Conservation (phyloP, 1,284 basidiomycete species). For the Trametes hirsuta region DNA sequence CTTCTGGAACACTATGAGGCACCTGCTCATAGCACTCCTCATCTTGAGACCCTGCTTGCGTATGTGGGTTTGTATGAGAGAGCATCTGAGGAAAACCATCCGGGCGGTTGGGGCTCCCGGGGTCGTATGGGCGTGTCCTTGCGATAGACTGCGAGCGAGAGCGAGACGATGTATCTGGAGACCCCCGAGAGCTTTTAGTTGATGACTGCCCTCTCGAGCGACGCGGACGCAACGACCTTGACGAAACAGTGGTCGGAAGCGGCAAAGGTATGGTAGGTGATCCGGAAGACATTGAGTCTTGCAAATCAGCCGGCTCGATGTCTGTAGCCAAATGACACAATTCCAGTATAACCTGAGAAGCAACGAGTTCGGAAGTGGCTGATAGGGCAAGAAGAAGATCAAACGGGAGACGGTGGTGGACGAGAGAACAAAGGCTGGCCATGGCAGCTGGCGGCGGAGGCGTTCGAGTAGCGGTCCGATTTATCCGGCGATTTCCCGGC, state of each 20-base stretch:
- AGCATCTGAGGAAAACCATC: not conserved
- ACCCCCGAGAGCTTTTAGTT: conserved; percentile 11
- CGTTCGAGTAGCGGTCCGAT: too few relatives aligned
- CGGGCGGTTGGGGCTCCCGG: not conserved
- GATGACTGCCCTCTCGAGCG: not conserved
- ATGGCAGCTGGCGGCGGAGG: too few relatives aligned
- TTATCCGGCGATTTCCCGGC: too few relatives aligned
- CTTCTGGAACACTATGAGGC: too few relatives aligned
- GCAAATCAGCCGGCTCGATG: not conserved
- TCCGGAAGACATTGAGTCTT: conserved; percentile 7
- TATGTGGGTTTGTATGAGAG: not conserved
- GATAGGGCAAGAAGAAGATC: too few relatives aligned
- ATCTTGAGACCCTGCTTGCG: too few relatives aligned
- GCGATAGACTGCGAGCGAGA: conserved; percentile 16
- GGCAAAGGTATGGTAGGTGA: conserved; percentile 19
- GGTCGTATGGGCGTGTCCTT: not conserved
- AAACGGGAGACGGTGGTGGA: too few relatives aligned
- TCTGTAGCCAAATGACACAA: too few relatives aligned
- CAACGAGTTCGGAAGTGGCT: too few relatives aligned
- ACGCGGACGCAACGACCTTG: conserved; percentile 23
- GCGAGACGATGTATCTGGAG: conserved; percentile 9
- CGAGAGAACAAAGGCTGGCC: too few relatives aligned
- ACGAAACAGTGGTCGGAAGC: conserved; percentile 24
- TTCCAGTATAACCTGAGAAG: too few relatives aligned
- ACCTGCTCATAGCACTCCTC: too few relatives aligned